Evolutionary conservation across 2,329 filamentous ascomycete species (phyloP).

Genomic region (Colletotrichum godetiae): DNA sequence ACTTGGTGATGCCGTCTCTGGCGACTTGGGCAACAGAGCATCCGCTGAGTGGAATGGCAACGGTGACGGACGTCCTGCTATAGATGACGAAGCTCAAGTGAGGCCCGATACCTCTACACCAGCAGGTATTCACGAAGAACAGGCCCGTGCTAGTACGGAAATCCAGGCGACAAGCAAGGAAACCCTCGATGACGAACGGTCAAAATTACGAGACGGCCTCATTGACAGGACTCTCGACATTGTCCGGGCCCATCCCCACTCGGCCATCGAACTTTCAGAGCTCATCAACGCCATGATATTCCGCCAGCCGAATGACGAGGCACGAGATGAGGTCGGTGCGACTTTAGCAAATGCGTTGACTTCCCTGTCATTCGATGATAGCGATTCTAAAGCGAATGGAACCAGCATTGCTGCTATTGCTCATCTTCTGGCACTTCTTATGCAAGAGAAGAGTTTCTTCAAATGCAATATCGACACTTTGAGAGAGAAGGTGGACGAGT

Average conservation of each 20-base stretch:
- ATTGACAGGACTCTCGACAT: slow-evolving; percentile 93
- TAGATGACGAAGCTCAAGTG: slow-evolving; percentile 6
- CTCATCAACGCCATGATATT: slow-evolving; percentile 80
- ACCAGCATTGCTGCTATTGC: slow-evolving; percentile 85
- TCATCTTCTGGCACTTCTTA: slow-evolving; percentile 87
- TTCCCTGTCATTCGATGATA: slow-evolving; percentile 70
- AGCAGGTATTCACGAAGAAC: slow-evolving; percentile 37
- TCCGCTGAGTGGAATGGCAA: slow-evolving; percentile 41
- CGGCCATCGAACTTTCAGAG: slow-evolving; percentile 91
- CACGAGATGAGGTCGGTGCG: slow-evolving; percentile 79
- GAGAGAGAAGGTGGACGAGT: slow-evolving; percentile 79
- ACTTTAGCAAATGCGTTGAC: slow-evolving; percentile 88
- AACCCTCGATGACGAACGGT: slow-evolving; percentile 81
- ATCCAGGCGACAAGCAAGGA: slow-evolving; percentile 69
- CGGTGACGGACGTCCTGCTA: slow-evolving; percentile 25
- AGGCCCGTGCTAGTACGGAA: slow-evolving; percentile 38
- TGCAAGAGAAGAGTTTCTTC: slow-evolving; percentile 87
- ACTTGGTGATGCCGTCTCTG: slow-evolving; percentile 38
- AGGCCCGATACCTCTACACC: slow-evolving; percentile 36
- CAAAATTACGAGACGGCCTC: slow-evolving; percentile 77
- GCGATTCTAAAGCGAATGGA: slow-evolving; percentile 72
- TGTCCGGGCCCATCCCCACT: slow-evolving; percentile 85
- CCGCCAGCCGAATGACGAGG: slow-evolving; percentile 65
- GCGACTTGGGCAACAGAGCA: slow-evolving; percentile 38
- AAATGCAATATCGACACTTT: slow-evolving; percentile 78